Percentiles rank a stretch among this genome's conserved stretches.
phyloP scores from a whole-genome alignment of 2,329 filamentous ascomycete genomes.

The Ilyonectria mors-panacis region DNA sequence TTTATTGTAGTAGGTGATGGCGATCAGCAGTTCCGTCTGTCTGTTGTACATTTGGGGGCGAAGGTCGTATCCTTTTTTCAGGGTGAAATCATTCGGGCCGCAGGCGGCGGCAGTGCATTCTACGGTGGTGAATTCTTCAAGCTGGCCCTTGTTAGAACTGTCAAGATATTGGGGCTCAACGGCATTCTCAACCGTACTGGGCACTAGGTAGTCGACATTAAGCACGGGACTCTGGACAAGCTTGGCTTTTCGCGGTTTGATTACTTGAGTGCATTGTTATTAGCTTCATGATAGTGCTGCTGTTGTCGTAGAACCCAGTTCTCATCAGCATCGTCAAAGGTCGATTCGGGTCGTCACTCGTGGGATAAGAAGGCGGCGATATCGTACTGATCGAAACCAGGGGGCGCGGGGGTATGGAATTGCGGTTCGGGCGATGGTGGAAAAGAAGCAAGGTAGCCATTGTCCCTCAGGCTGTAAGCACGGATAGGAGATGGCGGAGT shows the following conservation, averaged over 20 bases:
- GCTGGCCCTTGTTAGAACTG: not conserved
- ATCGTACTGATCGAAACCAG: constrained; percentile 10
- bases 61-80: constrained; percentile 9
- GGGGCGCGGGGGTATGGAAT: too few relatives aligned
- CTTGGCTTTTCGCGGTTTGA: constrained; percentile 5
- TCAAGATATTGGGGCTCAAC: constrained; percentile 11
- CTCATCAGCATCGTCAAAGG: constrained; percentile 7
- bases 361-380: not conserved
- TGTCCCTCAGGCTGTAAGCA: too few relatives aligned
- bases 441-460: too few relatives aligned
- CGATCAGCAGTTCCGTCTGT: constrained; percentile 11
- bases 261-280: not conserved
- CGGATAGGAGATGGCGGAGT: too few relatives aligned
- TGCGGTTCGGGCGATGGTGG: too few relatives aligned
- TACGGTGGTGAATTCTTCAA: constrained; percentile 10
- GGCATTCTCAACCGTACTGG: constrained; percentile 13
- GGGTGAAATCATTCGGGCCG: constrained; percentile 16
- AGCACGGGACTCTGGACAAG: constrained; percentile 16
- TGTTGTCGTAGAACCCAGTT: constrained; percentile 16
- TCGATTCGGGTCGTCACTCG: not conserved
- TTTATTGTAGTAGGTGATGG: constrained; percentile 18
- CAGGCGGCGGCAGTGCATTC: constrained; percentile 15
- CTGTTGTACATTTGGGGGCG: constrained; percentile 12
- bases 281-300: not conserved
- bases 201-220: constrained; percentile 11